Base-by-base conservation (phyloP, 192 early-diverging fungal species). In the Obelidium mucronatum region DNA sequence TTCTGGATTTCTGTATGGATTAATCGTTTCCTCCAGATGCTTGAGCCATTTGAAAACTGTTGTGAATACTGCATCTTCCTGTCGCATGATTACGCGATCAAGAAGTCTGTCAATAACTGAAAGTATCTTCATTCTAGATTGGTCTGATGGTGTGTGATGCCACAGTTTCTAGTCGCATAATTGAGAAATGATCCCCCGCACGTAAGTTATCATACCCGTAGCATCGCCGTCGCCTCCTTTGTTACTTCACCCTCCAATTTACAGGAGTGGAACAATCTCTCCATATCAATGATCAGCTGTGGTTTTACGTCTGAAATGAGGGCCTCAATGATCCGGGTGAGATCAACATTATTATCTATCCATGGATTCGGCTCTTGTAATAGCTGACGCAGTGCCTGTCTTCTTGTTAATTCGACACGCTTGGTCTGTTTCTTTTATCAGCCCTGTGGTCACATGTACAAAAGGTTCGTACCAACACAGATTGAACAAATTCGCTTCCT, bases 261-360 rank as follows among this genome's bases (percentile, higher is more conserved):
- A 58, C 82, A 83, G 11, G 82, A 83, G 69, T 83, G 82, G 42
- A 76, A 83, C 59, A 83, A 36, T 54, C 76, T 35, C 60, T 83
- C 82, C 70, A 83, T 65, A 55, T 83, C 79, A 19, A 75, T 61
- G 44, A 74, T 67, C 33, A 64, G 35, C 30, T 75, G 79, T 1
- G 72, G 63, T 36, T 61, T 40, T 19, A 30, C 15, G 34, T 78
- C 82, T 28, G 74, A 60, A 51, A 74, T 80, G 8, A 83, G 54
- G 1, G 52, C 61, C 2, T 30, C 69, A 51, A 83, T 52, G 34
- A 76, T 69, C 3, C 15, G 26, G 2, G 13, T 40, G 2, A 83
- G 40, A 48, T 75, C 68, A 15, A 33, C 67, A 34, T 28, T 60
- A 42, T 75, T 61, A 8, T 80, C 78, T 56, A 83, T 80, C 78